Base-by-base conservation (phyloP, 2,329 filamentous ascomycete genomes). In the Stagonosporopsis rhizophila region DNA sequence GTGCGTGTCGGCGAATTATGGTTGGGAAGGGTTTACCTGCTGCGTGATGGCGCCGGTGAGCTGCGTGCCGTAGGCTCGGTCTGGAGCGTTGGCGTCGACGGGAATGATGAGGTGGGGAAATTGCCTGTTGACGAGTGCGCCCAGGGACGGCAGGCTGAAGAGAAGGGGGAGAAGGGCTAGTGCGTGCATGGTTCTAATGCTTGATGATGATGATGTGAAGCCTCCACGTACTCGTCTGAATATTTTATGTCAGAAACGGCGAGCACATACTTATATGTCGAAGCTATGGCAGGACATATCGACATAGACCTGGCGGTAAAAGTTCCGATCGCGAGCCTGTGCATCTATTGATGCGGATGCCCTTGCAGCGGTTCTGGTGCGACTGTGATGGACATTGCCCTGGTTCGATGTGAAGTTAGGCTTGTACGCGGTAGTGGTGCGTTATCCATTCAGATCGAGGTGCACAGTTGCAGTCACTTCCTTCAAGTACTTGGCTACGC, bases 51-150 rank as follows among this genome's bases (percentile, higher is more conserved):
- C 45, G 37, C 63, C 71, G 8, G 52, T 55, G 14, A 55, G 59
- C 19, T 69, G 59, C 3, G 73, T 77, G 19, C 58, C 59, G 22
- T 62, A 67, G 2, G 65, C 47, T 2, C 40, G 58, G 42, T 68
- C 44, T 15, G 73, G 69, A 1, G 46, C 30, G 14, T 53, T 46
- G 20, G 61, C 52, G 23, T 66, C 64, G 35, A 76, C 52, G 1
- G 73, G 74, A n/a, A 76, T 57, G 38, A 77, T 68, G 41, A 76
- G 69, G 38, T 72, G 68, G 3, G 72, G 72, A 12, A 72, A 74
- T 23, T 71, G 51, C 8, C 61, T 58, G 28, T 49, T 47, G 39
- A 68, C 23, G 25, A 70, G 61, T 4, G 44, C 35, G 20, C 64
- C 60, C 30, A 60, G 15, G 30, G 51, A 35, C 9, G 53, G 41